Percentiles rank a stretch among this genome's conserved stretches.
phyloP scores from a whole-genome alignment of 768 basidiomycete genomes.

The Leccinum truebloodii region DNA sequence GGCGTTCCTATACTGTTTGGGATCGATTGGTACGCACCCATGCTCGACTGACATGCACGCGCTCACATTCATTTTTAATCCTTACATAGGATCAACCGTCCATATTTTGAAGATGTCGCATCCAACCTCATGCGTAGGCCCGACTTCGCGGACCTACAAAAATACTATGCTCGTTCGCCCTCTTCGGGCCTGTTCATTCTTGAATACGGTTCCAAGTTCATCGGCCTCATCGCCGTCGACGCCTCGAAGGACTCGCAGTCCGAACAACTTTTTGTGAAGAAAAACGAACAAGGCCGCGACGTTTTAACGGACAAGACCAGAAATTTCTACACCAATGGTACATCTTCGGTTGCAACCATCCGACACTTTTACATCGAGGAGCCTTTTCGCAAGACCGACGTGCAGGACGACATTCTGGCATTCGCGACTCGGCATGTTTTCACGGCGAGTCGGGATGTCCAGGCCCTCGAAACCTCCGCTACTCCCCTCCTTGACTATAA shows the following conservation, averaged over 20 bases:
- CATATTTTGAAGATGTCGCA: constrained; percentile 58
- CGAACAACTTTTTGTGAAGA: constrained; percentile 29
- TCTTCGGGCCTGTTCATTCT: constrained; percentile 73
- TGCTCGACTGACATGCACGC: neutral
- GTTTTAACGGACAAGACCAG: constrained; percentile 15
- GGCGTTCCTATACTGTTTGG: constrained; percentile 65
- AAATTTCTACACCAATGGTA: constrained; percentile 30
- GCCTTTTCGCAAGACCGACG: constrained; percentile 51
- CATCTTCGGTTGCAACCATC: constrained; percentile 58
- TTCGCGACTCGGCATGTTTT: constrained; percentile 64
- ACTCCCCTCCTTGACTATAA: constrained; percentile 56
- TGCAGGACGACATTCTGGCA: constrained; percentile 68
- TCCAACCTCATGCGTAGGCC: constrained; percentile 51
- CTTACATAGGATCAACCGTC: constrained; percentile 71
- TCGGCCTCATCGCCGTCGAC: constrained; percentile 74
- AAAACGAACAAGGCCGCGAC: constrained; percentile 17
- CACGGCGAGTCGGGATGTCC: constrained; percentile 39
- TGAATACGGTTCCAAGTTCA: constrained; percentile 54
- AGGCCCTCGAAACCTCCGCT: constrained; percentile 46
- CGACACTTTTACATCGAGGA: constrained; percentile 78
- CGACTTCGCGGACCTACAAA: constrained; percentile 54
- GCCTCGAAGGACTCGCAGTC: constrained; percentile 47
- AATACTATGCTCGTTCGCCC: constrained; percentile 59
- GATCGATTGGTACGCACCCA: constrained; percentile 62
- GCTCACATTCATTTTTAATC: neutral